These are phyloP conservation scores for Coemansia sp. DNA, from an alignment of 371 early-diverging fungal genomes.

Conservation along the genomic window DNA sequence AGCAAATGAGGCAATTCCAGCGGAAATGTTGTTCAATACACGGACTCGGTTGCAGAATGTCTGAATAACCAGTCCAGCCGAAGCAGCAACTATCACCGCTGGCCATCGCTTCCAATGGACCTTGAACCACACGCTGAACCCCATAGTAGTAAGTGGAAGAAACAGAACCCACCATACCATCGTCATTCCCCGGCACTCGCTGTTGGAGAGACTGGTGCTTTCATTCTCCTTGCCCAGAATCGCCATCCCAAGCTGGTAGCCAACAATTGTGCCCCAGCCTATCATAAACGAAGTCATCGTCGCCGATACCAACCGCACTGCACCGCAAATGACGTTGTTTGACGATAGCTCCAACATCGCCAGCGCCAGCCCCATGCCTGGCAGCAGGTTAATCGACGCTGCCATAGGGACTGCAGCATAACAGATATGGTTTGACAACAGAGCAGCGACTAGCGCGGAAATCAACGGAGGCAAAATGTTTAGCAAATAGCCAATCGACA, in stretches of 20 bases:
- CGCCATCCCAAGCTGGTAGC: conserved; percentile 55
- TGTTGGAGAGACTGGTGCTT: conserved; percentile 33
- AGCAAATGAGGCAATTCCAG: conserved; percentile 42
- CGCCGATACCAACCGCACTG: conserved; percentile 77
- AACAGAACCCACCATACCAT: conserved; percentile 40
- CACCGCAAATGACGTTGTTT: conserved; percentile 78
- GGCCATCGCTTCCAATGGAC: conserved; percentile 47
- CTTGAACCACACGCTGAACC: conserved; percentile 50
- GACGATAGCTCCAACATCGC: conserved; percentile 81
- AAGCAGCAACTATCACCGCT: conserved; percentile 32
- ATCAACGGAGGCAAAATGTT: conserved; percentile 38
- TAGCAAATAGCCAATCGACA: conserved; percentile 53
- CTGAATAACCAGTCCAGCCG: conserved; percentile 30
- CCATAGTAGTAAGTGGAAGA: conserved; percentile 37
- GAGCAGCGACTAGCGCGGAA: conserved; percentile 29
- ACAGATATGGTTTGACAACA: conserved; percentile 54
- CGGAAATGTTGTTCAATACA: conserved; percentile 22
- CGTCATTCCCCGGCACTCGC: conserved; percentile 22
- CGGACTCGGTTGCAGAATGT: conserved; percentile 11
- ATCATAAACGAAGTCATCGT: conserved; percentile 72
- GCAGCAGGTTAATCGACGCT: conserved; percentile 69
- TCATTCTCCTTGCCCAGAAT: conserved; percentile 17
- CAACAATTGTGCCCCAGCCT: conserved; percentile 73
- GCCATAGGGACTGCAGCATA: conserved; percentile 64
- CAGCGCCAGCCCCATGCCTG: conserved; percentile 75